Conservation (phyloP, 371 early-diverging fungal genomes). For the Sporodiniella umbellata region DNA sequence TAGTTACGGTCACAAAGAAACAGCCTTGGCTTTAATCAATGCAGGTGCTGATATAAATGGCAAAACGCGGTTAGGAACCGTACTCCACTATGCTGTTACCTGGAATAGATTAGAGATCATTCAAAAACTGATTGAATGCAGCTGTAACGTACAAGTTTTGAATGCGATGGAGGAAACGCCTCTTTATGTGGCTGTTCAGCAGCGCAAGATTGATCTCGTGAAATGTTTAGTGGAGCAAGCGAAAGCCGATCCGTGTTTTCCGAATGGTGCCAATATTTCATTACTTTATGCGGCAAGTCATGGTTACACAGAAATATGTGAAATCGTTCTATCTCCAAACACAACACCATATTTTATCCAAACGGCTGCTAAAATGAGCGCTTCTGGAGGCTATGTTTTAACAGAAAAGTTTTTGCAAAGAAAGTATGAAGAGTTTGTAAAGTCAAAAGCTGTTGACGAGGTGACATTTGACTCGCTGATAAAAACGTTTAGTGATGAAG, state of each 20-base stretch:
- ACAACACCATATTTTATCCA: constrained; percentile 33
- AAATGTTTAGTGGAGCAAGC: constrained; percentile 31
- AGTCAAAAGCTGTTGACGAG: constrained; percentile 4
- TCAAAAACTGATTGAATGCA: constrained; percentile 24
- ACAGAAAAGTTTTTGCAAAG: constrained; percentile 22
- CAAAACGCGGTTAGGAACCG: constrained; percentile 24
- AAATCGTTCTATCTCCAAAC: constrained; percentile 23
- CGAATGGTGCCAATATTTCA: constrained; percentile 27
- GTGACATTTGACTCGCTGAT: constrained; percentile 26
- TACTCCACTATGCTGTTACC: constrained; percentile 43
- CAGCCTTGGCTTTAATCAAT: constrained; percentile 20
- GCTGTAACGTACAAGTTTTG: constrained; percentile 31
- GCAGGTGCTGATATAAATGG: constrained; percentile 38
- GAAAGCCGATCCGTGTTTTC: constrained; percentile 34
- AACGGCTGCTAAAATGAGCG: constrained; percentile 28
- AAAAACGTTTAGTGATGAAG: constrained; percentile 40
- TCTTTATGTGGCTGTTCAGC: constrained; percentile 43
- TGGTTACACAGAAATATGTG: constrained; percentile 46
- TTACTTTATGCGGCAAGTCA: constrained; percentile 50
- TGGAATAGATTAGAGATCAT: constrained; percentile 47
- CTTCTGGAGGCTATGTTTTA: constrained; percentile 11
- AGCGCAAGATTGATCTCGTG: constrained; percentile 47
- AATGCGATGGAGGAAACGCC: constrained; percentile 45
- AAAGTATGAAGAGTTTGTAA: constrained; percentile 4
- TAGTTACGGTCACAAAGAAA: constrained; percentile 27